A percentile compares a stretch with the other conserved stretches of the same genome.
phyloP scores from a whole-genome alignment of 2,329 filamentous ascomycete species.

The Claviceps humidiphila region DNA sequence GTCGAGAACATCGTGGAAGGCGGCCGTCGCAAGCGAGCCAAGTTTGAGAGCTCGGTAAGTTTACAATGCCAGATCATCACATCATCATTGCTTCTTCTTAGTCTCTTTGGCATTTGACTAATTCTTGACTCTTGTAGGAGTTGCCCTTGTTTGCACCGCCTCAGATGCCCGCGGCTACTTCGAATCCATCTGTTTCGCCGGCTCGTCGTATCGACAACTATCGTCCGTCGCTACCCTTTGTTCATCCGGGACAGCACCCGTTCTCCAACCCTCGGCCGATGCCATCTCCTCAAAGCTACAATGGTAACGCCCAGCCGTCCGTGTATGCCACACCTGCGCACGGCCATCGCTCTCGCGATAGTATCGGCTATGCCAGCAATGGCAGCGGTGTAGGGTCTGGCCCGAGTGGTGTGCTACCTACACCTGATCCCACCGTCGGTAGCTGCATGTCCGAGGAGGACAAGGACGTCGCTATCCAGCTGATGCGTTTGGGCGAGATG shows the following conservation, averaged over 20 bases:
- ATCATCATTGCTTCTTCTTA: neutral
- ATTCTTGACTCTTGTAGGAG: constrained; percentile 47
- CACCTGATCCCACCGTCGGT: constrained; percentile 90
- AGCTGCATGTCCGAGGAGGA: constrained; percentile 95
- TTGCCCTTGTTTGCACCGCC: constrained; percentile 88
- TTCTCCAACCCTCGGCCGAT: constrained; percentile 66
- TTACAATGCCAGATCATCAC: too few species aligned
- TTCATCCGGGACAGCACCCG: constrained; percentile 62
- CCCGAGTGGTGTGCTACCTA: constrained; percentile 55
- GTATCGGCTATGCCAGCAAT: constrained; percentile 39
- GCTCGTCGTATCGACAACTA: constrained; percentile 66
- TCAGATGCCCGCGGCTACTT: constrained; percentile 86
- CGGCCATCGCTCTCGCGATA: constrained; percentile 52
- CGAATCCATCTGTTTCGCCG: constrained; percentile 92
- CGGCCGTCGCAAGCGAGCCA: constrained; percentile 85
- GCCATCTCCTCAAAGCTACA: constrained; percentile 72
- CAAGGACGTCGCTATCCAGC: constrained; percentile 85
- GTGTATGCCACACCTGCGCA: constrained; percentile 50
- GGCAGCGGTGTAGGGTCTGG: constrained; percentile 21
- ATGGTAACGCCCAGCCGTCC: constrained; percentile 30
- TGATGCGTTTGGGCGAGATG: constrained; percentile 90
- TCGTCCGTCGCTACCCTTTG: constrained; percentile 61
- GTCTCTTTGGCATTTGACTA: neutral
- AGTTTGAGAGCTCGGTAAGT: constrained; percentile 93
- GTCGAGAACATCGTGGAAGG: constrained; percentile 97